These are phyloP conservation scores for Davidsoniella eucalypti DNA, from an alignment of 2,329 filamentous ascomycete genomes.

Conservation along the genomic window DNA sequence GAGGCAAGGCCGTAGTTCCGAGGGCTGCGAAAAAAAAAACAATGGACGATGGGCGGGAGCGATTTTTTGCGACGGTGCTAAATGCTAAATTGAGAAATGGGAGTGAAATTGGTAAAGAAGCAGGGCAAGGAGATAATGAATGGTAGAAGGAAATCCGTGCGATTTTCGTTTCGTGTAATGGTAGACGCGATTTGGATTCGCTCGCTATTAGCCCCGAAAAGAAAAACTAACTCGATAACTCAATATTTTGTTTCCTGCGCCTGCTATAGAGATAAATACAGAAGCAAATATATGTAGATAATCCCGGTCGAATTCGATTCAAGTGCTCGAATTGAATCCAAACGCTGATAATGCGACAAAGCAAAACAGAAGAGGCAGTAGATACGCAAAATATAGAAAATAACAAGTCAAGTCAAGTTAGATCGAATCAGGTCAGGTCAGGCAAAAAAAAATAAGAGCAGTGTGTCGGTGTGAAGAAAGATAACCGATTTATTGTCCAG, in stretches of 20 bases:
- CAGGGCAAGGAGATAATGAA: neutral
- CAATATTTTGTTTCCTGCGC: too few relatives aligned
- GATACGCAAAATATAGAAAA: neutral
- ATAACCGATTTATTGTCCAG: too few relatives aligned
- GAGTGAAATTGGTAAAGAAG: neutral
- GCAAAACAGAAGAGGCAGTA: constrained; percentile 6
- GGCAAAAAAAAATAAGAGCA: neutral
- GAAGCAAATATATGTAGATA: neutral
- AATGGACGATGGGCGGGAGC: neutral
- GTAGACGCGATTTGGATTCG: constrained; percentile 2
- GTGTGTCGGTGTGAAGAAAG: too few relatives aligned
- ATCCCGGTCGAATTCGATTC: too few relatives aligned
- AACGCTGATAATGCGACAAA: constrained; percentile 12
- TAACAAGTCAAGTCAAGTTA: too few relatives aligned
- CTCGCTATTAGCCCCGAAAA: neutral
- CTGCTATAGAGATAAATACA: neutral
- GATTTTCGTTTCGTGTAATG: constrained; percentile 1
- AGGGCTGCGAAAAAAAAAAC: neutral
- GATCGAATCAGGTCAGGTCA: too few relatives aligned
- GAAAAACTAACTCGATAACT: too few relatives aligned
- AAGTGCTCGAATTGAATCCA: too few relatives aligned
- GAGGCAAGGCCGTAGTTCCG: too few relatives aligned
- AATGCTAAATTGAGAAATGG: neutral
- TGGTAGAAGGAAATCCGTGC: constrained; percentile 1
- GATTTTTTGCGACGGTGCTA: neutral